These are phyloP conservation scores for Geoglossum cookeanum DNA, from an alignment of 2,329 filamentous ascomycete species.

Conservation along the genomic window DNA sequence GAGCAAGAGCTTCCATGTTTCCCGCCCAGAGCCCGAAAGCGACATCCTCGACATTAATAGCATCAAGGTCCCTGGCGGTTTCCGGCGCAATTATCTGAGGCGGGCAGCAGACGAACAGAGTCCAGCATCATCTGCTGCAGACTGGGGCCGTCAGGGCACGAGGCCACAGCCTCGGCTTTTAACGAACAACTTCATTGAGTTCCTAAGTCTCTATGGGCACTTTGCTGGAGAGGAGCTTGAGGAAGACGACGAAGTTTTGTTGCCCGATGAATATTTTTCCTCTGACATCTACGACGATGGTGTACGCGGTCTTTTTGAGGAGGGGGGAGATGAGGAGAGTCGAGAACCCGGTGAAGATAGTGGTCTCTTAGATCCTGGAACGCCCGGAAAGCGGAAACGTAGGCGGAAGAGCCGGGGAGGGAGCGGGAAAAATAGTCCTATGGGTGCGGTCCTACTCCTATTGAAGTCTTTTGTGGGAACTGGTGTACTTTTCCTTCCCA, in stretches of 20 bases:
- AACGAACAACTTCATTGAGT: slow-evolving; percentile 89
- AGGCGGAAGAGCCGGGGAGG: slow-evolving; percentile 57
- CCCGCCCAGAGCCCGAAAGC: slow-evolving; percentile 58
- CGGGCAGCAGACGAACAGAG: slow-evolving; percentile 26
- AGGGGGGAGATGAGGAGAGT: slow-evolving; percentile 39
- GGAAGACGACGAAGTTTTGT: slow-evolving; percentile 81
- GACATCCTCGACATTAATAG: slow-evolving; percentile 70
- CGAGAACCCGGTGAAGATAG: slow-evolving; percentile 76
- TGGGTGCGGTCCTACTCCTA: slow-evolving; percentile 63
- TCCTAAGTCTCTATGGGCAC: slow-evolving; percentile 85
- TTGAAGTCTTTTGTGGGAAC: slow-evolving; percentile 98
- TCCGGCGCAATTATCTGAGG: slow-evolving; percentile 75
- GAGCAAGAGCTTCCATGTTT: slow-evolving; percentile 72
- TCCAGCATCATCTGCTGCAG: slow-evolving; percentile 4
- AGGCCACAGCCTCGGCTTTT: slow-evolving; percentile 42
- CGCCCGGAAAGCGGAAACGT: slow-evolving; percentile 52
- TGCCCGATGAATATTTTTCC: slow-evolving; percentile 79
- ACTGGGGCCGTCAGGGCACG: slow-evolving; percentile 6
- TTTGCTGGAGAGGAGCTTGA: slow-evolving; percentile 94
- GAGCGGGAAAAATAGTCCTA: slow-evolving; percentile 57
- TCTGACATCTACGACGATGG: slow-evolving; percentile 48
- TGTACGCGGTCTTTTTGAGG: background rate
- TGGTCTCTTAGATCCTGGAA: slow-evolving; percentile 49
- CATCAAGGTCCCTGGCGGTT: slow-evolving; percentile 86
- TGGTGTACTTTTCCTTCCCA: slow-evolving; percentile 78